Evolutionary conservation across 257 asterid genomes (phyloP).

Genomic region (Nicotiana sylvestris): DNA sequence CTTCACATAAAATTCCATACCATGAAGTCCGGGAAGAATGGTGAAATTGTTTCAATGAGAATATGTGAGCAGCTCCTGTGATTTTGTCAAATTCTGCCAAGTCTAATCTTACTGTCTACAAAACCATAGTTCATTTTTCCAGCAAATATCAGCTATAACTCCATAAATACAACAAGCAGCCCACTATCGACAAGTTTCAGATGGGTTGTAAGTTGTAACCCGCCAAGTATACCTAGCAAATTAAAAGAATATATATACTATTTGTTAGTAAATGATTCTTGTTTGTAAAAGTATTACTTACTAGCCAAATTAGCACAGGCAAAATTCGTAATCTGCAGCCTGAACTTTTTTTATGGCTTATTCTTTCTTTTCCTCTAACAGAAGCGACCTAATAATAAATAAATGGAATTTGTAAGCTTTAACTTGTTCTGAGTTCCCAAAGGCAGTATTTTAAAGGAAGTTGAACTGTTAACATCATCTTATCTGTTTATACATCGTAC

Average conservation of each 20-base stretch:
- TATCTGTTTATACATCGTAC: background rate
- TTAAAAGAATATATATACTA: background rate
- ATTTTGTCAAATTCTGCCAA: background rate
- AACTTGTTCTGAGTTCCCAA: background rate
- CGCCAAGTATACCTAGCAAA: background rate
- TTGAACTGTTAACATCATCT: conserved; percentile 1
- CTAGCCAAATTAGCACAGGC: background rate
- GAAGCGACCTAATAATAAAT: background rate
- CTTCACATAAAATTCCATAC: conserved; percentile 66
- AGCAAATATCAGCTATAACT: background rate
- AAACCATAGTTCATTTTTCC: background rate
- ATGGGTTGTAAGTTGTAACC: background rate
- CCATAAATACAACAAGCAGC: background rate
- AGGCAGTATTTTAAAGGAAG: conserved; percentile 1
- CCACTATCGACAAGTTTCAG: background rate
- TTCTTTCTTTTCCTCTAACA: conserved; percentile 2
- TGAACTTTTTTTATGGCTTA: background rate
- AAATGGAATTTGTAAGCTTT: background rate
- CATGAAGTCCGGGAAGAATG: conserved; percentile 77
- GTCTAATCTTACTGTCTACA: background rate
- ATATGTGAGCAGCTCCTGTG: conserved; percentile 82
- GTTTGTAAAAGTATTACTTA: background rate
- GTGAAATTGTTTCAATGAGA: conserved; percentile 77
- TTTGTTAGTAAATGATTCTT: background rate
- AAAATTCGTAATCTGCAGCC: background rate